Evolutionary conservation across 805 yeast genomes (phyloP).

Genomic region (Starmerella gropengiesseri): DNA sequence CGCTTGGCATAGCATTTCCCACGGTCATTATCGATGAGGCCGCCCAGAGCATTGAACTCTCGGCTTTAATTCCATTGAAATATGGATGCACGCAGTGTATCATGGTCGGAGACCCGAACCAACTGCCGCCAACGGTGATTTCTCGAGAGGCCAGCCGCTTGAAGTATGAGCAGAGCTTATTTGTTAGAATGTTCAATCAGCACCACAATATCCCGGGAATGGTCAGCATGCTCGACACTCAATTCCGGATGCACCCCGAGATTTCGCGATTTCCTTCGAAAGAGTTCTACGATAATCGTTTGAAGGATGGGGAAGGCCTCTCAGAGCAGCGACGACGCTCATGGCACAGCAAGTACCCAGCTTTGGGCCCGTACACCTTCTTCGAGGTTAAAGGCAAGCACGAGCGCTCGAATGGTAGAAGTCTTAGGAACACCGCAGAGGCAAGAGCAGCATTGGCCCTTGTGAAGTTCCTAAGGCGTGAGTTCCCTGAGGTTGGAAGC

Average conservation of each 20-base stretch:
- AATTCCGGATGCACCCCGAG: conserved; percentile 94
- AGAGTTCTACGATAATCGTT: conserved; percentile 63
- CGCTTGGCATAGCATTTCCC: conserved; percentile 66
- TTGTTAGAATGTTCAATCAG: conserved; percentile 80
- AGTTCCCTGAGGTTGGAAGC: conserved; percentile 41
- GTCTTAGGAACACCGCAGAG: conserved; percentile 61
- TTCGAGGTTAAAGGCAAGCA: conserved; percentile 61
- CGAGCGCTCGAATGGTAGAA: conserved; percentile 38
- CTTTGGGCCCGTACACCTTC: conserved; percentile 67
- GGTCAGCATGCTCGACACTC: conserved; percentile 71
- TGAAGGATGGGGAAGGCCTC: conserved; percentile 75
- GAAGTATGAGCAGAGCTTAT: conserved; percentile 81
- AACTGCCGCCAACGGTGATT: conserved; percentile 90
- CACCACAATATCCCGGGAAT: conserved; percentile 35
- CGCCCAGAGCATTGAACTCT: conserved; percentile 89
- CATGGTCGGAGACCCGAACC: conserved; percentile 98
- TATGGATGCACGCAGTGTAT: conserved; percentile 85
- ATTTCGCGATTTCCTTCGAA: conserved; percentile 78
- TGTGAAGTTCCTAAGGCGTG: conserved; percentile 40
- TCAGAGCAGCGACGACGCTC: conserved; percentile 44
- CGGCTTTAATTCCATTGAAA: conserved; percentile 81
- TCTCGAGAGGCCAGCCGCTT: conserved; percentile 75
- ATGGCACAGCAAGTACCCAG: conserved; percentile 51
- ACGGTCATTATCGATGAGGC: conserved; percentile 95
- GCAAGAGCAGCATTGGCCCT: conserved; percentile 64